phyloP scores from a whole-genome alignment of 176 grass and related monocot genomes.

The Eragrostis nindensis region DNA sequence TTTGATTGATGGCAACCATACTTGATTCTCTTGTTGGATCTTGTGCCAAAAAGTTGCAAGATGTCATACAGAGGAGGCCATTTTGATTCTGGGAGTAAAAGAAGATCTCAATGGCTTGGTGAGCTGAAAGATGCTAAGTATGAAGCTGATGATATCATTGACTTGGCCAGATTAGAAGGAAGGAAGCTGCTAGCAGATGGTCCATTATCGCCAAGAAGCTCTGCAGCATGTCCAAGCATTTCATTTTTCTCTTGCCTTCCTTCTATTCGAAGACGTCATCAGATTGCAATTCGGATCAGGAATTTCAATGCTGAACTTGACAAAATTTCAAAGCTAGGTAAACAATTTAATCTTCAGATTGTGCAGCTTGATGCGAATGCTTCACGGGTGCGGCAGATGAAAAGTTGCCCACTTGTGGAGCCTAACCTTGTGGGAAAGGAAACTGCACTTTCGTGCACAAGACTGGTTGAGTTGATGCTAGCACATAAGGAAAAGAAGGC shows the following conservation, averaged over 20 bases:
- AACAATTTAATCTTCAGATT: too few relatives aligned
- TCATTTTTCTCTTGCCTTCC: conserved; percentile 14
- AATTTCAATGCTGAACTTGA: too few relatives aligned
- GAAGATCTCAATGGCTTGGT: conserved; percentile 37
- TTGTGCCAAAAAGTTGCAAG: background rate
- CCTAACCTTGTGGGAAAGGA: conserved; percentile 46
- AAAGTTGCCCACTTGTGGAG: conserved; percentile 25
- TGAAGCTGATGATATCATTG: conserved; percentile 47
- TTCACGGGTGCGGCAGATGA: background rate
- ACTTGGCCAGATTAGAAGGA: conserved; percentile 27
- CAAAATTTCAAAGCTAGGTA: too few relatives aligned
- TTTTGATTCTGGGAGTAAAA: conserved; percentile 17
- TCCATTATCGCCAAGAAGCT: conserved; percentile 11
- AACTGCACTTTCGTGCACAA: background rate
- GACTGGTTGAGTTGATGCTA: background rate
- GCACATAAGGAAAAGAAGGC: conserved; percentile 17
- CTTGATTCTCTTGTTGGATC: conserved; percentile 18
- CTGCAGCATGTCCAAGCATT: background rate
- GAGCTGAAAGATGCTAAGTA: conserved; percentile 51
- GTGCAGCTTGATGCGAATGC: too few relatives aligned
- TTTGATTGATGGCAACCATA: conserved; percentile 33
- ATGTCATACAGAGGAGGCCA: background rate
- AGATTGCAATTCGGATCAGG: background rate
- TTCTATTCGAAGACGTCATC: background rate
- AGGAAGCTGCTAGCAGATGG: background rate